Conservation (phyloP, 176 grass and related monocot genomes). For the Cocos nucifera region DNA sequence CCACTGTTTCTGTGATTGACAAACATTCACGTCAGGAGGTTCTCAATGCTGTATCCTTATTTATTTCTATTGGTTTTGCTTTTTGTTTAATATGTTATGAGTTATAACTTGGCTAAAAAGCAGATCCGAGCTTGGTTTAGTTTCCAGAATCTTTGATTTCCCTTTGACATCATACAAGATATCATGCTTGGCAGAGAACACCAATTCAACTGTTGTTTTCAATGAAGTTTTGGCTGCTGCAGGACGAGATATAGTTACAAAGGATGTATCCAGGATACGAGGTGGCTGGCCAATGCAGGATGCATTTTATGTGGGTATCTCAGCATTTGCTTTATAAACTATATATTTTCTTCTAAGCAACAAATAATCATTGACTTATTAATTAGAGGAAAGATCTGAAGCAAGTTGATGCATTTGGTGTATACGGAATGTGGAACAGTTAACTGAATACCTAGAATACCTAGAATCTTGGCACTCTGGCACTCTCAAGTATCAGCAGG, state of each 20-base stretch:
- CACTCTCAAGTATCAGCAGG: too few species aligned
- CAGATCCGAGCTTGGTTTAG: neutral
- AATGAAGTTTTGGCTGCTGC: constrained; percentile 83
- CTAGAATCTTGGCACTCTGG: too few species aligned
- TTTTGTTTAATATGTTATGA: neutral
- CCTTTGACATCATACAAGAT: constrained; percentile 46
- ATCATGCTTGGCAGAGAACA: constrained; percentile 91
- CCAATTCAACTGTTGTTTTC: constrained; percentile 68
- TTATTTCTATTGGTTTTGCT: constrained; percentile 1
- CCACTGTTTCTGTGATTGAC: constrained; percentile 60
- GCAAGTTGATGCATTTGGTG: too few species aligned
- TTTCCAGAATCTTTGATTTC: constrained; percentile 8
- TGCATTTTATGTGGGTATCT: constrained; percentile 73
- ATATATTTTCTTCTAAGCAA: too few species aligned
- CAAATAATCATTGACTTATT: too few species aligned
- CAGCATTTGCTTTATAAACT: neutral
- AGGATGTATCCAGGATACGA: constrained; percentile 85
- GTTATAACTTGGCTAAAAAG: constrained; percentile 1
- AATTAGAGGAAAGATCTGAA: too few species aligned
- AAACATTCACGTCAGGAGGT: constrained; percentile 78
- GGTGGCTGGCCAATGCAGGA: constrained; percentile 96
- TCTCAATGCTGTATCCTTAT: constrained; percentile 78
- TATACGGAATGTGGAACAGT: too few species aligned
- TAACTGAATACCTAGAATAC: too few species aligned
- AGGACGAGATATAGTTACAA: constrained; percentile 81